Conservation (phyloP, 2,329 filamentous ascomycete species). For the Pseudogymnoascus sp. region DNA sequence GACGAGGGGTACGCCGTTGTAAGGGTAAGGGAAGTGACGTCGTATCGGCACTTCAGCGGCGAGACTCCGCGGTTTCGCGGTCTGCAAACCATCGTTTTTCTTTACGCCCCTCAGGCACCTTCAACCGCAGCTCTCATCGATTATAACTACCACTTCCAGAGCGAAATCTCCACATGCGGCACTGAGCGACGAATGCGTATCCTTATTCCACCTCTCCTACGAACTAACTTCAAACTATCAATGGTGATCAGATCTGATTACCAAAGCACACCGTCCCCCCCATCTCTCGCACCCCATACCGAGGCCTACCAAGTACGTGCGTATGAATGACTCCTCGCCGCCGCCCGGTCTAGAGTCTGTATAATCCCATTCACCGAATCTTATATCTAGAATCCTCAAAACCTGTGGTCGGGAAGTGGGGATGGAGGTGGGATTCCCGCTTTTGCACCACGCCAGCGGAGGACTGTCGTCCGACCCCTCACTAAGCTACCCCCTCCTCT, state of each 20-base stretch:
- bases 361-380: neutral
- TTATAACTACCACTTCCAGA: neutral
- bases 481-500: too few species aligned
- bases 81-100: neutral
- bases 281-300: neutral
- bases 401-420: neutral
- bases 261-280: neutral
- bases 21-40: neutral
- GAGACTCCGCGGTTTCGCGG: neutral
- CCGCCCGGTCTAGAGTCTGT: neutral
- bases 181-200: neutral
- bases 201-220: neutral
- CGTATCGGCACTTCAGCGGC: neutral
- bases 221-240: neutral
- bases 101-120: neutral
- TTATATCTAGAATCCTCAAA: neutral
- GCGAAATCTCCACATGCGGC: neutral
- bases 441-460: neutral
- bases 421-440: neutral
- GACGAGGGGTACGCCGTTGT: neutral
- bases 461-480: neutral
- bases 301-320: neutral
- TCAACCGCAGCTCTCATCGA: neutral
- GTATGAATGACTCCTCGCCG: neutral
- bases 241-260: neutral